These are phyloP conservation scores for Smallanthus sonchifolius DNA, from an alignment of 129 eudicot genomes.

Conservation along the genomic window DNA sequence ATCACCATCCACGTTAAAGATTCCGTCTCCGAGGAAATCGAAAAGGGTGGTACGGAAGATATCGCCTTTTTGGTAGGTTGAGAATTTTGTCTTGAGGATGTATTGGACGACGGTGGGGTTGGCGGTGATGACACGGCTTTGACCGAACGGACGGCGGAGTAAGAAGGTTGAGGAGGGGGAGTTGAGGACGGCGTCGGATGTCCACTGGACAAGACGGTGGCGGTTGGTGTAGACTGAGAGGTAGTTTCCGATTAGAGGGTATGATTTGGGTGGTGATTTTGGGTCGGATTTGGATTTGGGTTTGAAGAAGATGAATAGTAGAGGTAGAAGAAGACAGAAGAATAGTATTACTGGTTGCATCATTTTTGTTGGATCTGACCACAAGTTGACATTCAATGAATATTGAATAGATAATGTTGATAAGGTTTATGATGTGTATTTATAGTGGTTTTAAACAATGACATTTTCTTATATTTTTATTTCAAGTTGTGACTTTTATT, in stretches of 20 bases:
- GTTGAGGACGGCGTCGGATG: constrained; percentile 22
- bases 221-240: constrained; percentile 30
- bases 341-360: constrained; percentile 20
- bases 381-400: too few relatives aligned
- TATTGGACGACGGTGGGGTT: constrained; percentile 23
- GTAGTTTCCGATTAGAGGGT: constrained; percentile 43
- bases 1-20: constrained; percentile 23
- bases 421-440: too few relatives aligned
- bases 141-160: constrained; percentile 45
- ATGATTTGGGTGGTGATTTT: constrained; percentile 17
- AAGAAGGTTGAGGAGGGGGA: constrained; percentile 38
- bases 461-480: too few relatives aligned
- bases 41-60: constrained; percentile 5
- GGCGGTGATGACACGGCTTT: constrained; percentile 42
- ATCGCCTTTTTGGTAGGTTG: constrained; percentile 10
- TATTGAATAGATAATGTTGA: too few relatives aligned
- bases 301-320: constrained; percentile 17
- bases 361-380: background rate
- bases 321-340: constrained; percentile 17
- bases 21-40: constrained; percentile 53
- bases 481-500: too few relatives aligned
- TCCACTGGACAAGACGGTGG: constrained; percentile 41
- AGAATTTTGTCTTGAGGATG: constrained; percentile 45
- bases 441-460: too few relatives aligned
- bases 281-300: background rate